Base-by-base conservation (phyloP, 192 early-diverging fungal genomes). In the Paraglomus brasilianum region DNA sequence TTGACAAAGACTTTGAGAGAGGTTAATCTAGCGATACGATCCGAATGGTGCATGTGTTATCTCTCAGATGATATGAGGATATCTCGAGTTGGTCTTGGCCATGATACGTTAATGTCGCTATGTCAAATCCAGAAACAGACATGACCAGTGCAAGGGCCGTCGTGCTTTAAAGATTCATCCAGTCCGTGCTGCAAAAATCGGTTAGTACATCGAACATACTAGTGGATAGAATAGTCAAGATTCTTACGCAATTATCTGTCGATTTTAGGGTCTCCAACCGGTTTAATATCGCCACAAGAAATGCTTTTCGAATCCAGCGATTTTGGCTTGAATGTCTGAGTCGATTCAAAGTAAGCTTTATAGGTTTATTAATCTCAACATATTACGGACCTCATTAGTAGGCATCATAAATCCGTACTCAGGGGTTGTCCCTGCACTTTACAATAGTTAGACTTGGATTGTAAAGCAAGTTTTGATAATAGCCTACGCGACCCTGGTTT, bases 81-180 rank as follows among this genome's bases (percentile, higher is more conserved):
- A 47, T 75, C 64, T 5, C 80, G 78, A 39, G 74, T 82, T 21
- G 72, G 74, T 36, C 72, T 87, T n/a, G 75, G 78, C 4, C 88
- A 91, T 70, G 55, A 75, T 8, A 79, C 79, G 2, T 69, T 89
- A 15, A 56, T 91, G 57, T 70, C 80, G 14, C 85, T 89, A 30
- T 86, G 88, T 51, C 72, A 86, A 41, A 75, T 85, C 9, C 86
- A 89, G 74, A 90, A 80, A 50, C 72, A 77, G 22, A 83, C 82
- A 61, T 86, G 74, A 80, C 75, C 19, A 78, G 70, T 8, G 75
- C 75, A 17, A 67, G 81, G 49, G 78, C 79, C 6, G 71, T 83
- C 22, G 50, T n/a, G n/a, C n/a, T n/a, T n/a, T n/a, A n/a, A n/a
- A n/a, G n/a, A n/a, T n/a, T n/a, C n/a, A n/a, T n/a, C n/a, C n/a